phyloP scores from a whole-genome alignment of 106 monocot genomes.

The Apostasia shenzhenica region DNA sequence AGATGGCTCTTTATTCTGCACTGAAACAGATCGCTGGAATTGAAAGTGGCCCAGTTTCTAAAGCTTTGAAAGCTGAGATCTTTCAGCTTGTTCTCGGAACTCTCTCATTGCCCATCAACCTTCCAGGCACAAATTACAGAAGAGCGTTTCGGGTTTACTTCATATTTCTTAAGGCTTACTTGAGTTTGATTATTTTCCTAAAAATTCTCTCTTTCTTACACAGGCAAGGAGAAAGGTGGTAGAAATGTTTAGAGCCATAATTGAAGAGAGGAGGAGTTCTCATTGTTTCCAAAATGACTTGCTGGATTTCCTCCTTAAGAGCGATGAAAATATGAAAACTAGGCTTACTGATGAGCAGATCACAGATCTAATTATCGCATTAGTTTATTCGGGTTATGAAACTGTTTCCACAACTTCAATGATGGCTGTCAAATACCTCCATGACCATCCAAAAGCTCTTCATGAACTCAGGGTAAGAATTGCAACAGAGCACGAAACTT shows the following conservation, averaged over 20 bases:
- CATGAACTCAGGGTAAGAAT: constrained; percentile 69
- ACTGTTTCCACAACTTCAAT: constrained; percentile 89
- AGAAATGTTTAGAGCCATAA: constrained; percentile 46
- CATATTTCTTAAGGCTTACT: neutral
- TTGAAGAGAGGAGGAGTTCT: constrained; percentile 46
- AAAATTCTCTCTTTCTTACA: neutral
- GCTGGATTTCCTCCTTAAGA: constrained; percentile 52
- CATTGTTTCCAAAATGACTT: constrained; percentile 45
- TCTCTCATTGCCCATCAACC: constrained; percentile 79
- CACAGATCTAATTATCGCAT: constrained; percentile 76
- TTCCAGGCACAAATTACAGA: constrained; percentile 78
- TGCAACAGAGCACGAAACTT: neutral
- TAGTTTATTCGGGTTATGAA: constrained; percentile 90
- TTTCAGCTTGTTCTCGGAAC: constrained; percentile 74
- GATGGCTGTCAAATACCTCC: constrained; percentile 94
- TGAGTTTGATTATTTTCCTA: neutral
- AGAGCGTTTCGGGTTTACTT: constrained; percentile 48
- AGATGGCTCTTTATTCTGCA: constrained; percentile 79
- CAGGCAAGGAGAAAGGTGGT: constrained; percentile 82
- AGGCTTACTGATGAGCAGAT: constrained; percentile 84
- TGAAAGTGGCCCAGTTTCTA: constrained; percentile 43
- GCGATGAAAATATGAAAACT: constrained; percentile 24
- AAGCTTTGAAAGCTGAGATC: constrained; percentile 54
- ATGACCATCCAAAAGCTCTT: constrained; percentile 77
- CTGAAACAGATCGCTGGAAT: constrained; percentile 79